Base-by-base conservation (phyloP, 495 filamentous ascomycete species). In the Aspergillus haitiensis region DNA sequence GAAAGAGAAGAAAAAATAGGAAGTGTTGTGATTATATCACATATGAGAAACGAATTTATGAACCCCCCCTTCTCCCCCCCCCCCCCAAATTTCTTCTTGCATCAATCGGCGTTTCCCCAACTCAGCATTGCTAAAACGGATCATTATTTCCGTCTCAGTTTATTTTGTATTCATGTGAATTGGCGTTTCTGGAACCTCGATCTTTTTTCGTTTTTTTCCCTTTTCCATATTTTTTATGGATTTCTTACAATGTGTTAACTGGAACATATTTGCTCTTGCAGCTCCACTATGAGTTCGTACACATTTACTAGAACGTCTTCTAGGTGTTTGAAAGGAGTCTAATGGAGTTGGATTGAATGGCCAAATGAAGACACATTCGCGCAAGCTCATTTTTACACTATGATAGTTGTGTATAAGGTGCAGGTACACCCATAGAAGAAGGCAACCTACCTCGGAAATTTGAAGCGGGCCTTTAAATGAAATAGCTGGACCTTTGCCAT, bases 31-130 rank as follows among this genome's bases (percentile, higher is more conserved):
- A 64, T 63, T 56, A 34, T 62, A 70, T 62, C 64, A 68, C 59
- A 69, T 62, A 67, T 64, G 66, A 69, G 65, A 67, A 58, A 67
- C 52, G 67, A 69, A 60, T 67, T 67, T 58, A 67, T 62, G 60
- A 69, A 34, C 51, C 64, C 52, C 47, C 45, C 21, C n/a, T n/a
- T n/a, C n/a, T n/a, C 51, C 64, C 52, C 47, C 45, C 21, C 51
- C 64, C 52, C 47, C 45, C 21, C 46, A 56, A 33, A 60, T 55
- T 48, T 52, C 52, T 45, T 21, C 52, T 59, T 69, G 69, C 69
- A 71, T 71, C 52, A 54, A 63, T 56, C 55, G 69, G 66, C 66
- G 69, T 71, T 68, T 56, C 44, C 36, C 52, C 40, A 42, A 35
- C 63, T 54, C 61, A 61, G 34, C 52, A 59, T 8, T 45, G 45